Evolutionary conservation across 805 yeast species (phyloP), one percentile per base, ranked within the genome.

Genomic region (Sugiyamaella mastotermitis): DNA sequence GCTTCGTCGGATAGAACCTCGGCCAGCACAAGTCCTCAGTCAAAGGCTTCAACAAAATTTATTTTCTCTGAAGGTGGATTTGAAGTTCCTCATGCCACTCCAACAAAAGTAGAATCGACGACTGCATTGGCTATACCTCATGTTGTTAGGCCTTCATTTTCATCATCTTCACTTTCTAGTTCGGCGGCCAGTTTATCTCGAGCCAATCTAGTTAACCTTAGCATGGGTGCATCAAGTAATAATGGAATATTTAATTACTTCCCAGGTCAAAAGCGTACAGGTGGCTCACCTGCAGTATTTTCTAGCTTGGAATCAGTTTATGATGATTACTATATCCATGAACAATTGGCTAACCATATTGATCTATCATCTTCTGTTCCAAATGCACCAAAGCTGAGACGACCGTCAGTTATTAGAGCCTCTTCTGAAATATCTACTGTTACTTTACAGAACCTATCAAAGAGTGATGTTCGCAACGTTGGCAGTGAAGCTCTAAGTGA

Each of bases 81-180:
- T 49, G 53, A 49, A 14, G 42, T 50, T 13, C 46, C 51, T 9
- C 35, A 22, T 23, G 26, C 46, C 4, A 20, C 23, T 4, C n/a
- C n/a, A n/a, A 31, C 50, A 0, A 32, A 37, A 8, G 34, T 46
- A 1, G 45, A 32, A 13, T 29, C 46, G 3, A 29, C 40, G 17
- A 24, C 37, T 29, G 34, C 46, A n/a, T 38, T 49, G 14, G 48
- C 45, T n/a, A 42, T 49, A 29, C 52, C 53, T 3, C 52, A 48
- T 34, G 52, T 49, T 9, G 37, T 49, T 5, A 35, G 51, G 6
- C 50, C 53, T 14, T 26, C 41, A 5, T 39, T 41, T 25, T 49
- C 53, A 5, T 42, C 47, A 2, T 31, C 43, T 3, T 48, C 52
- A 9, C 35, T 49, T 8, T 46, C 52, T 13, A 36, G 40, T 5